Conservation (phyloP, 1,139 yeast genomes). For the Yamadazyma membranifaciens region DNA sequence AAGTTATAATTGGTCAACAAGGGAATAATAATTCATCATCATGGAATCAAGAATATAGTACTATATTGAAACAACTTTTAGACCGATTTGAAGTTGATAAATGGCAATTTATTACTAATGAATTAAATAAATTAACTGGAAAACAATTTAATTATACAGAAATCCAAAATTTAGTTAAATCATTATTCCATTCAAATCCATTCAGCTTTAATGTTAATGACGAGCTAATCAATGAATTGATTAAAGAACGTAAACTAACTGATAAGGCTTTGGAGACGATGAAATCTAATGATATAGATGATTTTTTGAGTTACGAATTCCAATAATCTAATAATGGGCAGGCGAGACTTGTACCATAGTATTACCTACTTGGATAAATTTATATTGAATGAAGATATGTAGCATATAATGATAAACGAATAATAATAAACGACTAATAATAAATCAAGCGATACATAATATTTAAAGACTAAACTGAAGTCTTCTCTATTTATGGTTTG, state of each 20-base stretch:
- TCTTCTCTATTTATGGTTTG: too few relatives aligned
- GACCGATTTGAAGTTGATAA: conserved; percentile 74
- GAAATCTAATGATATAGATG: conserved; percentile 9
- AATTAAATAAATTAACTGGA: conserved; percentile 59
- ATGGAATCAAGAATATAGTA: conserved; percentile 61
- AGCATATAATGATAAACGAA: too few relatives aligned
- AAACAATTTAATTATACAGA: conserved; percentile 53
- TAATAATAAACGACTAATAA: too few relatives aligned
- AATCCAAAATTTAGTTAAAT: conserved; percentile 54
- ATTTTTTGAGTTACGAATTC: conserved; percentile 9
- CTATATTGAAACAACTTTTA: conserved; percentile 48
- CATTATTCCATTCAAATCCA: conserved; percentile 58
- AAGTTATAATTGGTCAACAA: conserved; percentile 80
- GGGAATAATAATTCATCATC: conserved; percentile 67
- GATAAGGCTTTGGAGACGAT: conserved; percentile 30
- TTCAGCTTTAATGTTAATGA: conserved; percentile 55
- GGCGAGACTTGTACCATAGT: too few relatives aligned
- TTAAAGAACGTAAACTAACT: conserved; percentile 38
- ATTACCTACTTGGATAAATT: too few relatives aligned
- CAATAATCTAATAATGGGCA: neutral
- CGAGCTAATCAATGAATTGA: conserved; percentile 37
- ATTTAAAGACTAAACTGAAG: too few relatives aligned
- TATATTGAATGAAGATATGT: too few relatives aligned
- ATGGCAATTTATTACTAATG: conserved; percentile 63
- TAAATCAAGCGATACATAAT: too few relatives aligned